Conservation (phyloP, 139 green algal species). For the Chlamydomonas incerta region DNA sequence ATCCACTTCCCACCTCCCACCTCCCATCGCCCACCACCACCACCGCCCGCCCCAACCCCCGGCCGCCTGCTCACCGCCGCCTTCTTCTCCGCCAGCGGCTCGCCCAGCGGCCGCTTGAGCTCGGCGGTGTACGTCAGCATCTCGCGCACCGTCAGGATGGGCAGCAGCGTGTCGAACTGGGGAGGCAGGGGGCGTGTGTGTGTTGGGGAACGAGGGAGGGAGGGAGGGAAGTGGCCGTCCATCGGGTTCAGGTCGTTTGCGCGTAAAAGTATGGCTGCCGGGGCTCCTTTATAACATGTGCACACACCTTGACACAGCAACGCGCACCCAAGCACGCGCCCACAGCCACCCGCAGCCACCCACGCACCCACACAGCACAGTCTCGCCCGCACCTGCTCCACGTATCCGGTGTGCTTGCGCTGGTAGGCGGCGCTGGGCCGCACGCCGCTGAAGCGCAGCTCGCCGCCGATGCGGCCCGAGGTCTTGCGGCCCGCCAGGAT, state of each 20-base stretch:
- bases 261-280: too few species aligned
- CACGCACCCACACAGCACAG: too few species aligned
- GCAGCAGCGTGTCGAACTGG: constrained; percentile 77
- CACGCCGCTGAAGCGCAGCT: constrained; percentile 74
- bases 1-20: too few species aligned
- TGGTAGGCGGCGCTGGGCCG: constrained; percentile 64
- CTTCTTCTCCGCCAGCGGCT: constrained; percentile 56
- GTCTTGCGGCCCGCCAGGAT: constrained; percentile 66
- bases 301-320: too few species aligned
- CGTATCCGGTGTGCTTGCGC: constrained; percentile 57
- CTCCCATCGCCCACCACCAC: too few species aligned
- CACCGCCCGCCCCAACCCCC: too few species aligned
- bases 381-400: constrained; percentile 56
- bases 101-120: constrained; percentile 53
- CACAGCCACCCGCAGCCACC: too few species aligned
- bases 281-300: too few species aligned
- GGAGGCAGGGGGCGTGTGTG: neutral
- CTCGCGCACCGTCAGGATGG: constrained; percentile 74
- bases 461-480: constrained; percentile 49
- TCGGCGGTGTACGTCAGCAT: constrained; percentile 88
- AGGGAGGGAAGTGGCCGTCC: too few species aligned
- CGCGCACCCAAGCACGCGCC: too few species aligned
- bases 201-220: neutral
- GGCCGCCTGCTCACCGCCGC: constrained; percentile 64
- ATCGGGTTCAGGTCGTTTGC: too few species aligned